These are phyloP conservation scores for Sclerotinia subarctica DNA, from an alignment of 2,329 filamentous ascomycete species.

Conservation along the genomic window DNA sequence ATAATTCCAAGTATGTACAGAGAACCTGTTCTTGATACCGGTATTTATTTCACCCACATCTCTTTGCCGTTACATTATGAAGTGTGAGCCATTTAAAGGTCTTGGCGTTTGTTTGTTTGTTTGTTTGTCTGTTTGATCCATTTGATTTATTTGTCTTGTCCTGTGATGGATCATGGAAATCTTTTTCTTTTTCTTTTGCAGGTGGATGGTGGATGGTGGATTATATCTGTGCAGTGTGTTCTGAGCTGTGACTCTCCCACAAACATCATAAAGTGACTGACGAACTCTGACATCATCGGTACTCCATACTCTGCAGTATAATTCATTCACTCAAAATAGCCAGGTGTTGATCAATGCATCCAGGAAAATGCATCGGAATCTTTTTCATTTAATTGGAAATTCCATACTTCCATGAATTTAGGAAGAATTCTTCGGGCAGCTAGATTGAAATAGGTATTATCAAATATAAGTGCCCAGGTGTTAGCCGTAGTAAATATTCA, in stretches of 20 bases:
- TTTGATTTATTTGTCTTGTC: neutral
- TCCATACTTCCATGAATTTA: neutral
- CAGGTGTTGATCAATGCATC: neutral
- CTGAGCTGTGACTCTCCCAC: neutral
- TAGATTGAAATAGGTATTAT: no score
- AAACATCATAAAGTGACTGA: neutral
- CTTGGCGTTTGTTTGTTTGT: neutral
- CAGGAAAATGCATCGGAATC: no score
- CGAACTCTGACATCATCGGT: slow-evolving; percentile 5
- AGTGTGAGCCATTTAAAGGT: neutral
- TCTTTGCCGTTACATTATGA: neutral
- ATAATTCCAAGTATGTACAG: neutral
- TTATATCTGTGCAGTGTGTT: neutral
- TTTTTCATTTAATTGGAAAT: neutral
- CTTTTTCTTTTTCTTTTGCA: neutral
- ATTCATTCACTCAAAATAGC: neutral
- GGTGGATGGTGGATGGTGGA: no score
- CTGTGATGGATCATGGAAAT: neutral
- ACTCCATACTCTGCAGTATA: no score
- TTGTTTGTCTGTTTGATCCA: neutral
- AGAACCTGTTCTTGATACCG: no score
- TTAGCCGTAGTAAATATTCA: neutral
- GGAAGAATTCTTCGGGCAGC: neutral
- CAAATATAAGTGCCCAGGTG: neutral
- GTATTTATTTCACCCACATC: neutral